Base-by-base conservation (phyloP, 805 yeast species). In the Kodamaea kakaduensis region DNA sequence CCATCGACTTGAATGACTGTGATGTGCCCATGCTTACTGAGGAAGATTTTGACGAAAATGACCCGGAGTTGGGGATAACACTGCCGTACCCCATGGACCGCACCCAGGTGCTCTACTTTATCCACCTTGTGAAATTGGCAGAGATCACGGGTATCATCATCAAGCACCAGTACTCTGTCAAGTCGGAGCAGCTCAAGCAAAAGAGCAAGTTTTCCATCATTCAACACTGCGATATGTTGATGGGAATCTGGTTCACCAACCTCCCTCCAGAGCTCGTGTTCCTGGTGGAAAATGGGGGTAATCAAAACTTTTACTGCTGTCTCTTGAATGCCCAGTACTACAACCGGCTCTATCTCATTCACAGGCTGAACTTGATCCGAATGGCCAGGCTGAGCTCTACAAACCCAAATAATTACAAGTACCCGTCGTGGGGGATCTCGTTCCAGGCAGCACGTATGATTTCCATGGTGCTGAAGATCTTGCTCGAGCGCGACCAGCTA, bases 361-460 rank as follows among this genome's bases (percentile, higher is more conserved):
- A 84, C 50, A 69, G 88, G 37, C 77, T 86, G 5, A 81, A 81
- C 48, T 74, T 81, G 49, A 59, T 73, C 22, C 61, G 73, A 39
- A 68, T 67, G 72, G 72, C 72, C 13, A 49, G 59, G 37, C 58
- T 67, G 16, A 56, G 59, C 8, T 58, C 68, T 2, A 57, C 67
- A 1, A 57, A 58, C 36, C 69, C 70, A 10, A 60, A 56, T 43
- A 69, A 64, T 50, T 69, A 59, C 59, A 67, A 52, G 45, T 78
- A 77, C 51, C 85, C 86, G 5, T 75, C 83, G n/a, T 78, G 85
- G 81, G 85, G 88, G 7, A 81, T 83, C 38, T 83, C 87, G 2
- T 83, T 82, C 65, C 86, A 81, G 55, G 84, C 89, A 1, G 87
- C 93, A 1, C 75, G 84, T 48, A 78, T 81, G 77, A 77, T 84